These are phyloP conservation scores for Paramecium biaurelia DNA, from an alignment of 73 alveolate genomes.

Conservation along the genomic window DNA sequence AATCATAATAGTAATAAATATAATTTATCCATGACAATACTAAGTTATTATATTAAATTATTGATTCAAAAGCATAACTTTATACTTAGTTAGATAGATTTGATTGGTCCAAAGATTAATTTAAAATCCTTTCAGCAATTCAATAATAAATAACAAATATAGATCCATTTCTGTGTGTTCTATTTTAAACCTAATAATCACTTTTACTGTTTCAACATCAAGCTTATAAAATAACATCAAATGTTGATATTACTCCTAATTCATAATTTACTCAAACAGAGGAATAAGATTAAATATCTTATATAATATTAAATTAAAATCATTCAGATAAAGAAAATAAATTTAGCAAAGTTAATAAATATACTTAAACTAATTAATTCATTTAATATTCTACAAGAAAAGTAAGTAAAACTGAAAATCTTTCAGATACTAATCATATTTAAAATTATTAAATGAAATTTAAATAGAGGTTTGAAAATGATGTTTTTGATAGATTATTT, in stretches of 20 bases:
- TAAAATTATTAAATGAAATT: neutral
- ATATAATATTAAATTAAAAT: neutral
- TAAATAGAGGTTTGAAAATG: neutral
- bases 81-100: neutral
- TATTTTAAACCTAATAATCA: neutral
- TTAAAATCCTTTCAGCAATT: neutral
- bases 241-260: neutral
- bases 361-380: neutral
- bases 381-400: neutral
- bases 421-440: neutral
- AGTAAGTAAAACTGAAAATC: neutral
- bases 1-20: neutral
- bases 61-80: neutral
- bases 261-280: neutral
- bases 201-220: neutral
- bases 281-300: neutral
- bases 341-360: neutral
- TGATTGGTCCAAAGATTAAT: neutral
- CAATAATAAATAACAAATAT: neutral
- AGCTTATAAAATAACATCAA: neutral
- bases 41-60: neutral
- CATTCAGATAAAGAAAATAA: neutral
- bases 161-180: neutral
- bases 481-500: conserved; percentile 34
- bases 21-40: neutral